Conservation (phyloP, 805 yeast species). For the Ogataea ganodermae region DNA sequence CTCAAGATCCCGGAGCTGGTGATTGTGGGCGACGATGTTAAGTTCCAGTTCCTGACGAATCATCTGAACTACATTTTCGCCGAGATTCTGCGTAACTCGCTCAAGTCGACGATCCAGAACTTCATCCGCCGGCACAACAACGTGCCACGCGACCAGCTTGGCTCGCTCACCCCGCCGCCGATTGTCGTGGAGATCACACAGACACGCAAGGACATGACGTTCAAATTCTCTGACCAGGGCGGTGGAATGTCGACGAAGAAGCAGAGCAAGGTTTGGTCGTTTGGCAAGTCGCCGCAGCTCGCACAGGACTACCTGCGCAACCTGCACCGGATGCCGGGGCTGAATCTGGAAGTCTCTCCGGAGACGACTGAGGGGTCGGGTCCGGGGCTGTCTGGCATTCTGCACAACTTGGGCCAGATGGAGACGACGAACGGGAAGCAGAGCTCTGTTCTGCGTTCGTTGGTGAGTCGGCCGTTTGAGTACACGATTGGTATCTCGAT, state of each 20-base stretch:
- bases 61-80: conserved; percentile 87
- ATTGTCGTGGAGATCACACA: conserved; percentile 75
- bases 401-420: conserved; percentile 35
- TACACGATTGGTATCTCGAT: conserved; percentile 82
- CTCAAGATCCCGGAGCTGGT: conserved; percentile 69
- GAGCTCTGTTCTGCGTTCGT: conserved; percentile 57
- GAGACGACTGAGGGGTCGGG: conserved; percentile 12
- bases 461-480: conserved; percentile 73
- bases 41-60: conserved; percentile 80
- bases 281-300: conserved; percentile 67
- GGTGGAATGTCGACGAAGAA: conserved; percentile 75
- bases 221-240: conserved; percentile 85
- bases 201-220: conserved; percentile 64
- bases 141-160: conserved; percentile 16
- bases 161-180: conserved; percentile 54
- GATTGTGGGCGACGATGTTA: conserved; percentile 73
- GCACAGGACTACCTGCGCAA: conserved; percentile 62
- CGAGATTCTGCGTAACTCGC: conserved; percentile 82
- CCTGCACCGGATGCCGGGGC: conserved; percentile 70
- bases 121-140: conserved; percentile 34
- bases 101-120: conserved; percentile 72
- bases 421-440: conserved; percentile 30
- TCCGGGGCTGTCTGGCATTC: conserved; percentile 25
- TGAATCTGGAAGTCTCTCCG: conserved; percentile 40
- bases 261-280: conserved; percentile 77